Conservation (phyloP, 345 rosid species). For the Litchi chinensis region DNA sequence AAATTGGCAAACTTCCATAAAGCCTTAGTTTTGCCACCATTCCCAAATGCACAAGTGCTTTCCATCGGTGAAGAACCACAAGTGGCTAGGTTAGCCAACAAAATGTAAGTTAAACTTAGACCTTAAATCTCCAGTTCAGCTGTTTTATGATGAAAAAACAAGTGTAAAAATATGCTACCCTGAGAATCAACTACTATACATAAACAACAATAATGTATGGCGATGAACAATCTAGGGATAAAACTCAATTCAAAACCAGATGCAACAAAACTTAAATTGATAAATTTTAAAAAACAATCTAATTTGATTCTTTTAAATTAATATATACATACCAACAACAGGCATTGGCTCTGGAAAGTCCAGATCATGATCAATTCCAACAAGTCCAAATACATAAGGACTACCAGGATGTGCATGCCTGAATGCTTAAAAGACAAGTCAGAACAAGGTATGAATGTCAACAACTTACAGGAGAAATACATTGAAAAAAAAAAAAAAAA, state of each 20-base stretch:
- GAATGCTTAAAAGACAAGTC: constrained; percentile 44
- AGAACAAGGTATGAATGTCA: constrained; percentile 29
- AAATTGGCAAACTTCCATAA: too few species aligned
- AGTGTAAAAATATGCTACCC: not conserved
- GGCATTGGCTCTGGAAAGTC: constrained; percentile 99
- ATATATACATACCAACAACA: constrained; percentile 66
- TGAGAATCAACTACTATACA: not conserved
- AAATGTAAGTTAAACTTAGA: not conserved
- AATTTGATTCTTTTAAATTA: not conserved
- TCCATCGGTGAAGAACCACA: too few species aligned
- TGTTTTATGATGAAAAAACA: not conserved
- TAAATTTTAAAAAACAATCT: not conserved
- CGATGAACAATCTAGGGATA: not conserved
- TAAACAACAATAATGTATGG: not conserved
- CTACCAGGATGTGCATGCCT: constrained; percentile 99
- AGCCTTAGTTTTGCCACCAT: too few species aligned
- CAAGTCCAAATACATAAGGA: constrained; percentile 98
- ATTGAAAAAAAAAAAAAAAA: not conserved
- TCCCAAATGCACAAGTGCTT: too few species aligned
- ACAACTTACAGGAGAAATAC: not conserved
- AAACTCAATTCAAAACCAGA: not conserved
- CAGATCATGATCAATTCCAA: constrained; percentile 93
- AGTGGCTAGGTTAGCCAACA: too few species aligned
- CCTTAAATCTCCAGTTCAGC: not conserved
- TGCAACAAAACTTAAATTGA: not conserved